phyloP scores from a whole-genome alignment of 768 basidiomycete species.

The Paxillus ammoniavirescens region DNA sequence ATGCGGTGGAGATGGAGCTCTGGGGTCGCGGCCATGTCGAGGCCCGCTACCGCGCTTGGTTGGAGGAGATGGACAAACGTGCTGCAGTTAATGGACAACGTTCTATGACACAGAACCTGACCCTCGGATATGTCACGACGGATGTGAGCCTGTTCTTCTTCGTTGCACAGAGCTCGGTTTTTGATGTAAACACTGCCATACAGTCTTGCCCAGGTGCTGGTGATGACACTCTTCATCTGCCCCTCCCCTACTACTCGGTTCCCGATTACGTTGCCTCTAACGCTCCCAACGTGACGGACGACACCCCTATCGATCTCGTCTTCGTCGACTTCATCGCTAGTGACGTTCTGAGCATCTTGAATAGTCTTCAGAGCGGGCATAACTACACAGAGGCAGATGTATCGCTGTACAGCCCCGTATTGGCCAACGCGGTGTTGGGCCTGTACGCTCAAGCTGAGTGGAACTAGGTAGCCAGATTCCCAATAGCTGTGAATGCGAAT shows the following conservation, averaged over 20 bases:
- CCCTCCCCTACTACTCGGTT: slow-evolving; percentile 51
- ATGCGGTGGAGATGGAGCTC: slow-evolving; percentile 20
- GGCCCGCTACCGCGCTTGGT: slow-evolving; percentile 51
- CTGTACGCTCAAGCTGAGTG: slow-evolving; percentile 37
- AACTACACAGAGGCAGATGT: slow-evolving; percentile 54
- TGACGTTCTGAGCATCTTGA: slow-evolving; percentile 53
- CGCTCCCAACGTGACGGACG: slow-evolving; percentile 47
- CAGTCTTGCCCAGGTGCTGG: slow-evolving; percentile 73
- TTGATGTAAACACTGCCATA: not conserved
- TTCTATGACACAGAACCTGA: slow-evolving; percentile 47
- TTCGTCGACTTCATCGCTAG: slow-evolving; percentile 69
- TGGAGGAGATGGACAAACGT: slow-evolving; percentile 52
- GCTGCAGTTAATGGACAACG: slow-evolving; percentile 35
- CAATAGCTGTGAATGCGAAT: not conserved
- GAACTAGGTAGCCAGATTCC: slow-evolving; percentile 18
- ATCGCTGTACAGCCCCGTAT: slow-evolving; percentile 48
- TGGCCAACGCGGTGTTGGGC: slow-evolving; percentile 37
- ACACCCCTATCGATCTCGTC: slow-evolving; percentile 65
- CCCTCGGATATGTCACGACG: slow-evolving; percentile 72
- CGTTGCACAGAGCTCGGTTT: not conserved
- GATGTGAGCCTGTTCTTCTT: slow-evolving; percentile 44
- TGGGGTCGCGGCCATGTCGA: slow-evolving; percentile 50
- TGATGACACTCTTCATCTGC: slow-evolving; percentile 67
- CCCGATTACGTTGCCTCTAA: slow-evolving; percentile 62
- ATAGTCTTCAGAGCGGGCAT: slow-evolving; percentile 48